Percentiles rank a stretch among this genome's conserved stretches.
Conservation (phyloP, 2,329 filamentous ascomycete species). For the Magnaporthales sp. region DNA sequence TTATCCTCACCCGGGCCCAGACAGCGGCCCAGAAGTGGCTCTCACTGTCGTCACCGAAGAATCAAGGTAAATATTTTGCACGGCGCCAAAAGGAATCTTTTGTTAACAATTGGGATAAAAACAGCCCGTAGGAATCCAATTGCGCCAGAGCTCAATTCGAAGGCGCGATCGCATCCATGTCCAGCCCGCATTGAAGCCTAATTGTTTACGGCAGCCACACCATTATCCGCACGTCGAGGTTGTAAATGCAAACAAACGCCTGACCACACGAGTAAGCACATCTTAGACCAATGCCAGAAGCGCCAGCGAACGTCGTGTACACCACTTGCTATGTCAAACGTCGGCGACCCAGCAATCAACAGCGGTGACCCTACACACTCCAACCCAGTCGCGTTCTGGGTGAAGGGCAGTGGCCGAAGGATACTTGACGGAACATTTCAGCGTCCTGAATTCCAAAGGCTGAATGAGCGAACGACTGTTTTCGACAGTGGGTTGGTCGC, state of each 20-base stretch:
- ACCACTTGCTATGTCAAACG: neutral
- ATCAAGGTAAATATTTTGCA: slow-evolving; percentile 3
- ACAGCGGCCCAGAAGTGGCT: neutral
- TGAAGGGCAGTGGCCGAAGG: slow-evolving; percentile 12
- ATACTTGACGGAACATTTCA: neutral
- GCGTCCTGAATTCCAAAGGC: too few relatives aligned
- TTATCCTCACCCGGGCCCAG: neutral
- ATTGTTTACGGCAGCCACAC: neutral
- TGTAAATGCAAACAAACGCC: slow-evolving; percentile 4
- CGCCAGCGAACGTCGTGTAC: slow-evolving; percentile 3
- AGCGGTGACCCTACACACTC: neutral
- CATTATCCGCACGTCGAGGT: neutral
- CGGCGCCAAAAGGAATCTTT: neutral
- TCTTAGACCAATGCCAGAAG: neutral
- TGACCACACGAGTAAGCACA: neutral
- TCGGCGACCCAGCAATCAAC: neutral
- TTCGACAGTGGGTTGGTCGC: too few relatives aligned
- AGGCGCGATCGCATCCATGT: neutral
- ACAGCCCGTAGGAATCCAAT: neutral
- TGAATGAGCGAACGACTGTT: too few relatives aligned
- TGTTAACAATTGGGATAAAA: neutral
- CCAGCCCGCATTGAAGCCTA: neutral
- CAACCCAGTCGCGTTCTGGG: slow-evolving; percentile 13
- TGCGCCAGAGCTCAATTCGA: neutral
- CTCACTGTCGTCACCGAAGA: neutral